Evolutionary conservation across 176 grass and related monocot species (phyloP).

Genomic region (Olyra latifolia): DNA sequence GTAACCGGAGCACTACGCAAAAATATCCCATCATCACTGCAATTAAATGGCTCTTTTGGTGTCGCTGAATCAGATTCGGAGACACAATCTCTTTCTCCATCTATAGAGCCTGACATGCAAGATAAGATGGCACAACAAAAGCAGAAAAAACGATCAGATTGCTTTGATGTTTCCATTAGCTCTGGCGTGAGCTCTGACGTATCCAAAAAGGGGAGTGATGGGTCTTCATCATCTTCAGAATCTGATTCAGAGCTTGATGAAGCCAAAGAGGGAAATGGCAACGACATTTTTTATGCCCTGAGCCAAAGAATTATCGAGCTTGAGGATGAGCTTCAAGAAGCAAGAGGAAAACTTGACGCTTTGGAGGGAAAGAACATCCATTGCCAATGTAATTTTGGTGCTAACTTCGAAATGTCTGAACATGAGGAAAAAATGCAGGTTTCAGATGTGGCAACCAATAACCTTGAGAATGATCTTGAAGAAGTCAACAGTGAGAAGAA

Average conservation of each 20-base stretch:
- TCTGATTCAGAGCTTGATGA: constrained; percentile 72
- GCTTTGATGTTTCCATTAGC: constrained; percentile 48
- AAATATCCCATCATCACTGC: constrained; percentile 69
- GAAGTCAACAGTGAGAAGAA: constrained; percentile 37
- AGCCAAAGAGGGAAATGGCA: constrained; percentile 49
- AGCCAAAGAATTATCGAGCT: constrained; percentile 72
- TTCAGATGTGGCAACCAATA: constrained; percentile 37
- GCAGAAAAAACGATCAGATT: constrained; percentile 36
- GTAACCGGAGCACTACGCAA: constrained; percentile 78
- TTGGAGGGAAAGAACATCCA: constrained; percentile 52
- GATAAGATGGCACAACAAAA: constrained; percentile 39
- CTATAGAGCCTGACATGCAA: constrained; percentile 27
- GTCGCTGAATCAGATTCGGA: constrained; percentile 71
- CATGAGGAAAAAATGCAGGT: constrained; percentile 36
- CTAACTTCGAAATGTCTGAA: constrained; percentile 30
- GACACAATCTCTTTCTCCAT: constrained; percentile 44
- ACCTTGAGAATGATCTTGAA: constrained; percentile 49
- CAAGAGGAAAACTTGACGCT: constrained; percentile 49
- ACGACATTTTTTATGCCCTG: constrained; percentile 55
- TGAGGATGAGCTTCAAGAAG: constrained; percentile 67
- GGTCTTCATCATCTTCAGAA: constrained; percentile 73
- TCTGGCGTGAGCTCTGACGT: constrained; percentile 54
- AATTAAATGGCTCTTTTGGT: constrained; percentile 49
- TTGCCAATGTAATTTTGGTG: constrained; percentile 23
- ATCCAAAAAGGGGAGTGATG: constrained; percentile 64